phyloP scores from a whole-genome alignment of 331 rosid genomes.

The Acacia pycnantha region DNA sequence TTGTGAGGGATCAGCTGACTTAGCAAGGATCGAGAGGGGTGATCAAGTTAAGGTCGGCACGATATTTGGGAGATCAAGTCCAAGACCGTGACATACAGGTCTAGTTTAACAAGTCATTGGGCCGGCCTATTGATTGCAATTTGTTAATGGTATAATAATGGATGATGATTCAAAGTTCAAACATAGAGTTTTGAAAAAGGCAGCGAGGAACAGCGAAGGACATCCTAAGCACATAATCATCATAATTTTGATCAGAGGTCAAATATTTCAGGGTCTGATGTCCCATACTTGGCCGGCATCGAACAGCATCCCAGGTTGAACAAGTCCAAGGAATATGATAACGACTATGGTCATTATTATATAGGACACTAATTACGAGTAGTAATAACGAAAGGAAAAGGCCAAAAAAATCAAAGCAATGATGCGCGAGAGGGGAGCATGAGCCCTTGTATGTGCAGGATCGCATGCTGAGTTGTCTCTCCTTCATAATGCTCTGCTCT shows the following conservation, averaged over 20 bases:
- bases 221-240: slow-evolving; percentile 10
- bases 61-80: too few species aligned
- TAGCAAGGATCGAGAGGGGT: too few species aligned
- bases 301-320: slow-evolving; percentile 47
- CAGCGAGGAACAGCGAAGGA: neutral
- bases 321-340: slow-evolving; percentile 29
- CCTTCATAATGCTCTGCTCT: neutral
- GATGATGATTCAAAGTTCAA: neutral
- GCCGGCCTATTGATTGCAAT: neutral
- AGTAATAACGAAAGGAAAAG: slow-evolving; percentile 14
- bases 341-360: slow-evolving; percentile 30
- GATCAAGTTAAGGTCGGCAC: too few species aligned
- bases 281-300: slow-evolving; percentile 35
- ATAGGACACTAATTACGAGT: neutral
- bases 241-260: slow-evolving; percentile 19
- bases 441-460: slow-evolving; percentile 42
- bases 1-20: too few species aligned
- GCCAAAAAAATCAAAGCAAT: slow-evolving; percentile 32
- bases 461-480: slow-evolving; percentile 36
- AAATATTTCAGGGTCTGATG: slow-evolving; percentile 34
- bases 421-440: slow-evolving; percentile 34
- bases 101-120: neutral
- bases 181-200: slow-evolving; percentile 2
- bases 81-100: neutral
- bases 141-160: neutral